These are phyloP conservation scores for Penicillium sp. DNA, from an alignment of 2,329 filamentous ascomycete genomes.

Conservation along the genomic window DNA sequence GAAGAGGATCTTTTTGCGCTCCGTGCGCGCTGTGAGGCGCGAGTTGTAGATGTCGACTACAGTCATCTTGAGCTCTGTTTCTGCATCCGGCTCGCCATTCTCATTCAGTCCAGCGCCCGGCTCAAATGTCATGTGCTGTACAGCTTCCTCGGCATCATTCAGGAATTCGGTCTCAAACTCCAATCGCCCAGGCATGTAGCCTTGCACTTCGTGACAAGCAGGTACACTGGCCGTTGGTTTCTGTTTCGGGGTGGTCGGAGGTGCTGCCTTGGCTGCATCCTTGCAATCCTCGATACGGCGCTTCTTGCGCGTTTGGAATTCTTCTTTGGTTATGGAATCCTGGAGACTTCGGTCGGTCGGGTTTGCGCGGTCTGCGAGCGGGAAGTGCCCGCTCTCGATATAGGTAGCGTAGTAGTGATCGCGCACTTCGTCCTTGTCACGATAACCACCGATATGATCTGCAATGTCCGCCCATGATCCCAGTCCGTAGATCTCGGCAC, in stretches of 20 bases:
- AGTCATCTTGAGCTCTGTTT: constrained; percentile 96
- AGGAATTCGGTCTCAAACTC: constrained; percentile 98
- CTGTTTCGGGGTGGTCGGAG: constrained; percentile 83
- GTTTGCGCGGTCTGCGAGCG: constrained; percentile 81
- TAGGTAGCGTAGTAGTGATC: constrained; percentile 92
- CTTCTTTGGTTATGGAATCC: constrained; percentile 80
- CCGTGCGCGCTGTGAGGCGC: constrained; percentile 83
- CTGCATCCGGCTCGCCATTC: constrained; percentile 85
- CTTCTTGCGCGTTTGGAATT: constrained; percentile 93
- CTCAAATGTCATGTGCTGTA: constrained; percentile 98
- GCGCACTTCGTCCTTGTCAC: constrained; percentile 91
- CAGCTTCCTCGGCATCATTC: constrained; percentile 96
- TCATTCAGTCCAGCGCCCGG: constrained; percentile 91
- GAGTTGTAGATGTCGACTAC: constrained; percentile 99
- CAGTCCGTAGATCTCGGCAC: constrained; percentile 91
- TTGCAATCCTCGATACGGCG: constrained; percentile 88
- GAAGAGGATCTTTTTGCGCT: constrained; percentile 95
- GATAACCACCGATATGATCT: constrained; percentile 94
- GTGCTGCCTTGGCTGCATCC: constrained; percentile 80
- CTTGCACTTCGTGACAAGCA: constrained; percentile 95
- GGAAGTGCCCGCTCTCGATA: constrained; percentile 79
- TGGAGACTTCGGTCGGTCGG: constrained; percentile 78
- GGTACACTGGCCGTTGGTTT: constrained; percentile 96
- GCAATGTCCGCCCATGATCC: constrained; percentile 98
- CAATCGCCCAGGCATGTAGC: constrained; percentile 95